phyloP scores from a whole-genome alignment of 176 grass and related monocot genomes.

The Juncus inflexus region DNA sequence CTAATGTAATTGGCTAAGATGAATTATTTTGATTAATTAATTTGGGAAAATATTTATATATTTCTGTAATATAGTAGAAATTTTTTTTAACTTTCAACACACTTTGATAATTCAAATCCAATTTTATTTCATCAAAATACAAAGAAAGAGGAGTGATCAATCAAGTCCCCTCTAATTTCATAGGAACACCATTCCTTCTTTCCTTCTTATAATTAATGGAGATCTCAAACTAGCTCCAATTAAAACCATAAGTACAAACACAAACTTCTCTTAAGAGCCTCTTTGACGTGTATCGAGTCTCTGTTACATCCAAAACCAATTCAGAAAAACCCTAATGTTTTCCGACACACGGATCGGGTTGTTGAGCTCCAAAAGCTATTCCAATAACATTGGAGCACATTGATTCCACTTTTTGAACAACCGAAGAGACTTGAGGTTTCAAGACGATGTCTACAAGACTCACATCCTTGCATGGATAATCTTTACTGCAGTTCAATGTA shows the following conservation, averaged over 20 bases:
- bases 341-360: slow-evolving; percentile 19
- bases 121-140: no score
- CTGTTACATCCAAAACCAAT: neutral
- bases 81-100: no score
- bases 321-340: slow-evolving; percentile 2
- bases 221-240: slow-evolving; percentile 1
- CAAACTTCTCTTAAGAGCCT: neutral
- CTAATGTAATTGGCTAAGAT: no score
- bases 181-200: neutral
- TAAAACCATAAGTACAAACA: neutral
- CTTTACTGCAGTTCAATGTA: slow-evolving; percentile 25
- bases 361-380: slow-evolving; percentile 11
- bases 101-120: no score
- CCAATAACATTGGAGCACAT: slow-evolving; percentile 24
- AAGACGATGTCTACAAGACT: slow-evolving; percentile 31
- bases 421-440: slow-evolving; percentile 15
- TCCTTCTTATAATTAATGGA: slow-evolving; percentile 10
- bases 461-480: slow-evolving; percentile 23
- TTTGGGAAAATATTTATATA: no score
- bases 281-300: slow-evolving; percentile 2
- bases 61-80: no score
- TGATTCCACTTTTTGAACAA: neutral
- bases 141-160: no score
- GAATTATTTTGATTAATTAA: no score
- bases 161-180: neutral